Evolutionary conservation across 805 yeast species (phyloP).

Genomic region (Yarrowia phangngaensis): DNA sequence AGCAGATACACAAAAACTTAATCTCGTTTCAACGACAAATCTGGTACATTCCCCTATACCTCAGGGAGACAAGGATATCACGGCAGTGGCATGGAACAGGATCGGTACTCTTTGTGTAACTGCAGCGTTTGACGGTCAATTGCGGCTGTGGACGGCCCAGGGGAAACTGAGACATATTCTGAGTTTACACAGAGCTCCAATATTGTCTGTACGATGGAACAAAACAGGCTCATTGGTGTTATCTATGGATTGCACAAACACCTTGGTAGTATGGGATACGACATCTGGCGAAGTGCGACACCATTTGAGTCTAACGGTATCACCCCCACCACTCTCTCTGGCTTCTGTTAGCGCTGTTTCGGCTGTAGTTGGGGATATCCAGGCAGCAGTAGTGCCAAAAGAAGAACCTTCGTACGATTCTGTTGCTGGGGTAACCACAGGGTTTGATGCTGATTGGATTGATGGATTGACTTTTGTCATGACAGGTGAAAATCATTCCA

Average conservation of each 20-base stretch:
- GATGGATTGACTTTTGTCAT: constrained; percentile 63
- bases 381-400: constrained; percentile 5
- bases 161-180: constrained; percentile 61
- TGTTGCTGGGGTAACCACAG: background rate
- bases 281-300: constrained; percentile 46
- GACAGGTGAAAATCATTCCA: constrained; percentile 56
- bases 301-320: constrained; percentile 28
- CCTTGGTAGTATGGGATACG: constrained; percentile 64
- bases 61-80: constrained; percentile 33
- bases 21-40: background rate
- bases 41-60: constrained; percentile 26
- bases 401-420: constrained; percentile 15
- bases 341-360: constrained; percentile 20
- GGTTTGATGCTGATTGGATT: constrained; percentile 58
- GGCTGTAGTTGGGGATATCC: constrained; percentile 16
- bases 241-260: constrained; percentile 56
- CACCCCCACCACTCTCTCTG: background rate
- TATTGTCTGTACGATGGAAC: constrained; percentile 61
- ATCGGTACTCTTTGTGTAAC: constrained; percentile 60
- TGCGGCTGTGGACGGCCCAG: constrained; percentile 71
- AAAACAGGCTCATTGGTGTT: constrained; percentile 51
- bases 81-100: constrained; percentile 56
- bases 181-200: constrained; percentile 50
- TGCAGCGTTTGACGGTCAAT: constrained; percentile 64
- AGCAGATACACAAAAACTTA: background rate